These are phyloP conservation scores for Moricandia moricandioides DNA, from an alignment of 345 rosid genomes.

Conservation along the genomic window DNA sequence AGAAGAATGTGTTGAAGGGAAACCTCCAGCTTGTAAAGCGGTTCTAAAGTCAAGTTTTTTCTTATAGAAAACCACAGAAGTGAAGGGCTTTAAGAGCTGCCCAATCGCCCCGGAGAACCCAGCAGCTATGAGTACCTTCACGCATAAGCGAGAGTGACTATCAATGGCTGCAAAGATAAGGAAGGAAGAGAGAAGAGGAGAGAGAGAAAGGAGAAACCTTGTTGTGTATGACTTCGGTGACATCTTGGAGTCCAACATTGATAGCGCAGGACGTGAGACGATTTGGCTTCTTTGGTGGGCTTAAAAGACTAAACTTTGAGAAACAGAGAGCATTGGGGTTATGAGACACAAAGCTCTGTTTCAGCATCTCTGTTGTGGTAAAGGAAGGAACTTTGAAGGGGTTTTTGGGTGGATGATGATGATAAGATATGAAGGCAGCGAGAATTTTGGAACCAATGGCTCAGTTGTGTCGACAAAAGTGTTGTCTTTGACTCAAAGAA, in stretches of 20 bases:
- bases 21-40: slow-evolving; percentile 75
- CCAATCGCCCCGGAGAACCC: slow-evolving; percentile 73
- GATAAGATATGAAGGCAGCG: slow-evolving; percentile 22
- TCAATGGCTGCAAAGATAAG: neutral
- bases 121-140: slow-evolving; percentile 76
- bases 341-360: slow-evolving; percentile 23
- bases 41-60: slow-evolving; percentile 57
- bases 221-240: slow-evolving; percentile 63
- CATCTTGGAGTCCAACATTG: slow-evolving; percentile 52
- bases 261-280: slow-evolving; percentile 37
- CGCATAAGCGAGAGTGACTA: neutral
- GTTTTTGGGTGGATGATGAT: neutral
- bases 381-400: neutral
- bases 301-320: slow-evolving; percentile 15
- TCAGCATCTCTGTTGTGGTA: slow-evolving; percentile 16
- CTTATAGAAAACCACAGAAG: slow-evolving; percentile 54
- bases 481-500: neutral
- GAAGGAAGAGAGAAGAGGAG: neutral
- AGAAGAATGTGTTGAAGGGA: slow-evolving; percentile 88
- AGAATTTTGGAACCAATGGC: slow-evolving; percentile 20
- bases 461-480: slow-evolving; percentile 5
- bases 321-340: slow-evolving; percentile 22
- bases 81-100: slow-evolving; percentile 81
- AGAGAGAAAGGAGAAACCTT: slow-evolving; percentile 40
- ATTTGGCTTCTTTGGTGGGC: slow-evolving; percentile 24